phyloP scores from a whole-genome alignment of 176 grass and related monocot species.

The Aechmea fasciata region DNA sequence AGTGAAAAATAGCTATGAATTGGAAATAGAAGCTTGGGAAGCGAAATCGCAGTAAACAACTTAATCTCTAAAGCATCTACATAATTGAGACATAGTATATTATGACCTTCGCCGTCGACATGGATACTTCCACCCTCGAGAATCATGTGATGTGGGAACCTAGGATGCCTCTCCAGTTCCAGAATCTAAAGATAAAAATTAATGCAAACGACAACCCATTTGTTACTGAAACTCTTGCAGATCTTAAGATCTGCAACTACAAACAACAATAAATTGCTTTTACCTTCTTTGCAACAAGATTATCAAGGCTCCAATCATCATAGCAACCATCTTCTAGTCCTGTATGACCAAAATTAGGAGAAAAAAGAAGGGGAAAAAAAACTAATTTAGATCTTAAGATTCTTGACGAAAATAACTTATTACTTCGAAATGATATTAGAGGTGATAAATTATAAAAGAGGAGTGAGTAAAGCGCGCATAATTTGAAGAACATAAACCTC shows the following conservation, averaged over 20 bases:
- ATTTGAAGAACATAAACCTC: conserved; percentile 45
- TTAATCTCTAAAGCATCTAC: not conserved
- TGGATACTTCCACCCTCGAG: conserved; percentile 98
- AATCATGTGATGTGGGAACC: conserved; percentile 69
- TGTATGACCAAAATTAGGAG: conserved; percentile 21
- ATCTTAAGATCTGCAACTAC: conserved; percentile 3
- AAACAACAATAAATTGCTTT: not conserved
- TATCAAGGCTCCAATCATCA: conserved; percentile 77
- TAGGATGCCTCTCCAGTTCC: conserved; percentile 50
- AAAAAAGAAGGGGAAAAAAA: not conserved
- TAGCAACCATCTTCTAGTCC: conserved; percentile 56
- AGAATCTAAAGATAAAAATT: conserved; percentile 42
- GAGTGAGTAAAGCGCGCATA: not conserved
- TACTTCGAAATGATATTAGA: not conserved
- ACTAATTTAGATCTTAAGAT: conserved; percentile 12
- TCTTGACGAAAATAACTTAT: no score
- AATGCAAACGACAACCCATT: conserved; percentile 5
- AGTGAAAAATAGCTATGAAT: no score
- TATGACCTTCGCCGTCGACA: conserved; percentile 79
- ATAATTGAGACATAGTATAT: not conserved
- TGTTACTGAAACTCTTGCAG: not conserved
- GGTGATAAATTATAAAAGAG: not conserved
- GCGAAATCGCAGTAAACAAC: no score
- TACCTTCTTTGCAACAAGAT: conserved; percentile 66
- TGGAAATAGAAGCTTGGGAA: not conserved